Base-by-base conservation (phyloP, 2,329 filamentous ascomycete genomes). In the Aspergillus novofumigatus region DNA sequence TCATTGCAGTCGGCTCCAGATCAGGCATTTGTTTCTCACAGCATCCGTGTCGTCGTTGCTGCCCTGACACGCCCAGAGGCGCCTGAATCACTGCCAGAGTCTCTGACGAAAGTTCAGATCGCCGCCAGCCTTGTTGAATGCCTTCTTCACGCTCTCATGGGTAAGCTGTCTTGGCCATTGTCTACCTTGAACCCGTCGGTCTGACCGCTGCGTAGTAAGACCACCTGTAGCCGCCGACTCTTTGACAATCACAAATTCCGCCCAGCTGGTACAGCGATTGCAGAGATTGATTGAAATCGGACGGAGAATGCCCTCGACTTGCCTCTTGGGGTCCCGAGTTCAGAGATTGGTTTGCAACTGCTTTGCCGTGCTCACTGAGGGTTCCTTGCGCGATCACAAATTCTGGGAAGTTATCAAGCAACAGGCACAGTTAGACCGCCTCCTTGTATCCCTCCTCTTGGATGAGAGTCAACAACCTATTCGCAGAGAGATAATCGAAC, bases 31-130 rank as follows among this genome's bases (percentile, higher is more conserved):
- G 67, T 77, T 11, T 66, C 64, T 47, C 78, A 77, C 55, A 76
- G 73, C 58, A 72, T 87, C 56, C 76, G 74, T 6, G 75, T 88
- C 28, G 73, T 89, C 23, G 80, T 87, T 32, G 75, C 81, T 20
- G 86, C 86, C 6, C 80, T 91, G 51, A 84, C 82, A 11, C 81
- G 87, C 57, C 74, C 80, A 25, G 76, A 81, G 21, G 75, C 88
- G 59, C 73, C 82, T 14, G 76, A 78, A 8, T 72, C 69, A 44
- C 77, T 79, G 56, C 68, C 72, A 9, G 77, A 72, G 50, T 75
- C 75, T 53, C 70, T 75, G 41, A 67, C 84, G 50, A 80, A 77
- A 59, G 75, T 81, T 28, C 70, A 76, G 28, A 78, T 88, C 54
- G 78, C 79, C 10, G 75, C 78, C 44, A 77, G 79, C 55, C 74